Conservation (phyloP, 345 rosid genomes). For the Salix purpurea region DNA sequence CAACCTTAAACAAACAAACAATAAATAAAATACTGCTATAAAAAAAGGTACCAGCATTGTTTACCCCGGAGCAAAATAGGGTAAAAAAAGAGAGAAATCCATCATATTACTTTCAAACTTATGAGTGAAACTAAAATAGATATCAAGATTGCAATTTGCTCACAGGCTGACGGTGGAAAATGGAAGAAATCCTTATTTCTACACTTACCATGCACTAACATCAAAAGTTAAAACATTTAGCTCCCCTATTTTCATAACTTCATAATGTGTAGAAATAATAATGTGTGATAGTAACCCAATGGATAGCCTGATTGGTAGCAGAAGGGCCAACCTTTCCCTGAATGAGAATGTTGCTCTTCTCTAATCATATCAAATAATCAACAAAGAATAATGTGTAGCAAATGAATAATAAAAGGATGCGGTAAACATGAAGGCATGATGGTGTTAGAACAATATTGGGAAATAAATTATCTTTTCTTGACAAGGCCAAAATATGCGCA, state of each 20-base stretch:
- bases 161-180: not conserved
- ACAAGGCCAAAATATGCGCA: not conserved
- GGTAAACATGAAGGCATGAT: not conserved
- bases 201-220: not conserved
- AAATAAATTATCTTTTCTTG: not conserved
- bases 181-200: not conserved
- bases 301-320: not conserved
- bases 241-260: not conserved
- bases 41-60: not conserved
- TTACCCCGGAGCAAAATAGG: not conserved
- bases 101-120: not conserved
- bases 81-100: not conserved
- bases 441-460: not conserved
- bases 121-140: not conserved
- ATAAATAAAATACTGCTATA: not conserved
- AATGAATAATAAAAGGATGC: not conserved
- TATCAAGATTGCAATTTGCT: not conserved
- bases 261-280: not conserved
- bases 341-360: not conserved
- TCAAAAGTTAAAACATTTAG: not conserved
- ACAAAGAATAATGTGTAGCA: not conserved
- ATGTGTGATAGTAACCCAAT: not conserved
- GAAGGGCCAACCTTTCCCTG: not conserved
- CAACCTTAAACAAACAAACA: constrained; percentile 45
- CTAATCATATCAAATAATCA: not conserved